Conservation (phyloP, 78 protist genomes). For the Dictyostelium capitatum region DNA sequence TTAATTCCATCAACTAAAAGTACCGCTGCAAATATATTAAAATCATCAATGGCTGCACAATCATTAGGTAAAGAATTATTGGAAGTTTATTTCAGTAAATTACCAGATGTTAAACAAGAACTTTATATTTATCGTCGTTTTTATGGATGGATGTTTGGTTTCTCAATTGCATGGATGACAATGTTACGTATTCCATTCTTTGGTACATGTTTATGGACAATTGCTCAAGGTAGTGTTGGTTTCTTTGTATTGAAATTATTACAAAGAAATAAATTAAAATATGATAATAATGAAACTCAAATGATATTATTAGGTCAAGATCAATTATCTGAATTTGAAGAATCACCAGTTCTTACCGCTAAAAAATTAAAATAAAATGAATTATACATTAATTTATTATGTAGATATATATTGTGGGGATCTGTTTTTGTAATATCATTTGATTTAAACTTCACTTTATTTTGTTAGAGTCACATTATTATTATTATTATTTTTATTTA, state of each 20-base stretch:
- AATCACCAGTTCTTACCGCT: slow-evolving; percentile 1
- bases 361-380: neutral
- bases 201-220: slow-evolving; percentile 31
- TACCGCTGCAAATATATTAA: slow-evolving; percentile 1
- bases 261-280: slow-evolving; percentile 57
- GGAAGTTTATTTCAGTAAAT: slow-evolving; percentile 35
- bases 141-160: slow-evolving; percentile 71
- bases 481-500: too few species aligned
- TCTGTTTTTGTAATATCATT: too few species aligned
- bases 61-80: slow-evolving; percentile 70
- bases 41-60: slow-evolving; percentile 44
- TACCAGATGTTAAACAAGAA: slow-evolving; percentile 58
- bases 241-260: slow-evolving; percentile 1
- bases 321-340: neutral
- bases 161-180: slow-evolving; percentile 2
- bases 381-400: neutral
- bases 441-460: too few species aligned
- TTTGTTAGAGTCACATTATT: too few species aligned
- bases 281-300: neutral
- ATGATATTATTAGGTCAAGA: slow-evolving; percentile 21
- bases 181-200: slow-evolving; percentile 30
- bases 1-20: neutral
- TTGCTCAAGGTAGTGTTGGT: slow-evolving; percentile 43
- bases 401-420: neutral
- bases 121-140: slow-evolving; percentile 42